Evolutionary conservation across 2,329 filamentous ascomycete genomes (phyloP), one percentile per base, ranked within the genome.

Genomic region (Fusarium protoensiforme): DNA sequence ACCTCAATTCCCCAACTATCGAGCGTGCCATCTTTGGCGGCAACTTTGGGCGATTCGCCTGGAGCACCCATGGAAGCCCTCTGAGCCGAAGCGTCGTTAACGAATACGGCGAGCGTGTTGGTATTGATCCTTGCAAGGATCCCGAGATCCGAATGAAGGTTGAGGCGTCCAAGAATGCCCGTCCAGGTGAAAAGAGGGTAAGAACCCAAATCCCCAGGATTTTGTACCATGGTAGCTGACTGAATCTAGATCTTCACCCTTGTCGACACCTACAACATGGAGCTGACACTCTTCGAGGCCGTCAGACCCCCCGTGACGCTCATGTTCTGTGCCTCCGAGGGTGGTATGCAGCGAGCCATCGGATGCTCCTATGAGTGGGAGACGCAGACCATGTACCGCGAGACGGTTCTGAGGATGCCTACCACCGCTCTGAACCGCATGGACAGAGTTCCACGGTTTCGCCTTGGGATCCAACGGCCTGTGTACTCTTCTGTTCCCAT

Each of bases 211-310:
- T 7, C 5, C 24, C 14, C 36, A 14, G 24, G 24, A 27, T 57
- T 1, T n/a, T 22, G 10, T 13, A 29, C 16, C n/a, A n/a, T 0
- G 1, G 20, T 48, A 11, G 31, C 72, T 74, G 31, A 75, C 51
- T n/a, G 11, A 24, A 8, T 5, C 2, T 53, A 79, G 74, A 73
- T 81, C 31, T 83, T 83, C 38, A 83, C 82, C 2, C 77, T 83
- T 16, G 79, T 83, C 0, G 82, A 83, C 38, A 82, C 81, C 1
- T 80, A 78, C 66, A 80, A 78, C 71, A 80, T 83, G 80, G 67
- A 78, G 43, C 57, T 80, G 36, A 83, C 80, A 6, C 66, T 82
- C 4, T 83, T 83, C 24, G 75, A 82, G 41, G 80, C 81, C 2
- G 77, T 73, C 27, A 61, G 74, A 16, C 77, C 77, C 7, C 77